phyloP scores from a whole-genome alignment of 176 grass and related monocot genomes.

The Oryza officinalis region DNA sequence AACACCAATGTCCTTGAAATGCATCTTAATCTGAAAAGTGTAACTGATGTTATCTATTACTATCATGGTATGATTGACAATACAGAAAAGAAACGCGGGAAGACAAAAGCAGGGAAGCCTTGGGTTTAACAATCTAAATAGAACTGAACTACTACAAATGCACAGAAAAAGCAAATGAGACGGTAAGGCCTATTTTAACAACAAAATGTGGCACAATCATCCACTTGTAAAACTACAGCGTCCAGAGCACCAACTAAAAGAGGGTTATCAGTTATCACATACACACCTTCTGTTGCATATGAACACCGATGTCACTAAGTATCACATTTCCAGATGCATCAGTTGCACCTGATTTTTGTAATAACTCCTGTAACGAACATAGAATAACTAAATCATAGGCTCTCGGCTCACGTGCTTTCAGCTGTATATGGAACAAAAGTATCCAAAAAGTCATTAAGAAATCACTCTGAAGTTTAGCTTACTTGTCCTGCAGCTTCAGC shows the following conservation, averaged over 20 bases:
- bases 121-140: background rate
- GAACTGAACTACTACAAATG: background rate
- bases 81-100: background rate
- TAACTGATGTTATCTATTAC: background rate
- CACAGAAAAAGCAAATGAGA: background rate
- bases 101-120: background rate
- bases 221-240: background rate
- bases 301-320: conserved; percentile 69
- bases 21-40: conserved; percentile 59
- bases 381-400: conserved; percentile 1
- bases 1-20: conserved; percentile 68
- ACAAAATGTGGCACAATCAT: background rate
- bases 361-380: conserved; percentile 53
- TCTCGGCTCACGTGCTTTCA: background rate
- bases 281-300: conserved; percentile 69
- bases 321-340: conserved; percentile 76
- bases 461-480: conserved; percentile 41
- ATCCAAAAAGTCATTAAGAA: background rate
- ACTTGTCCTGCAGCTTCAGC: conserved; percentile 98
- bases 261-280: background rate
- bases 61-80: background rate
- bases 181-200: background rate
- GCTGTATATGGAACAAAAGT: background rate
- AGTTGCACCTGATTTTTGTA: conserved; percentile 61
- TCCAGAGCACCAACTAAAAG: background rate